Conservation (phyloP, 306 rosid species). For the Rosa rugosa region DNA sequence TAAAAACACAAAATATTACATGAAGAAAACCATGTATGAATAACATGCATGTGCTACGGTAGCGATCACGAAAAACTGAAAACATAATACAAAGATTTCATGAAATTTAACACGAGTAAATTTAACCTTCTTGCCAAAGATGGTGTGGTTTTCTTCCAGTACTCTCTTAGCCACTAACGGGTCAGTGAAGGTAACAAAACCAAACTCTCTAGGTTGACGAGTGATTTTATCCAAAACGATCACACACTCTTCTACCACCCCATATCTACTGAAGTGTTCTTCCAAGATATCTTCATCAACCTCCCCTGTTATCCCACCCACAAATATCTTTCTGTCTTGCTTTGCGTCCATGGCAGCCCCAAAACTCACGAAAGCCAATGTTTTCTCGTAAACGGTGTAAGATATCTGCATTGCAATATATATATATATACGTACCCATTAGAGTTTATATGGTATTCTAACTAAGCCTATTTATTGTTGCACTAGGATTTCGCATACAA, state of each 20-base stretch:
- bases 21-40: background rate
- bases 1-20: background rate
- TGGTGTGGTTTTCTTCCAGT: background rate
- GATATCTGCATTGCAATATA: background rate
- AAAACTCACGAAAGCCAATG: background rate
- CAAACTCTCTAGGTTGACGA: background rate
- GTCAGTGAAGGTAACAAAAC: constrained; percentile 1
- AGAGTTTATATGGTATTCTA: no score
- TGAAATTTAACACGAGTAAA: background rate
- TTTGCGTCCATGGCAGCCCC: background rate
- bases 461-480: no score
- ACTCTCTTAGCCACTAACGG: background rate
- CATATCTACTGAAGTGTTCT: background rate
- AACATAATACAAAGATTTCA: background rate
- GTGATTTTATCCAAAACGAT: background rate
- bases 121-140: background rate
- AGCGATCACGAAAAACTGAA: background rate
- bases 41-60: background rate
- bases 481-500: no score
- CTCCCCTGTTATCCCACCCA: background rate
- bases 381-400: no score
- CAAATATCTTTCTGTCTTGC: background rate
- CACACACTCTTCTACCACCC: background rate
- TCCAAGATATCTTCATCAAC: background rate
- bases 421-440: no score